Percentiles rank a stretch among this genome's conserved stretches.
Conservation (phyloP, 441 rosid genomes). For the Croton setiger region DNA sequence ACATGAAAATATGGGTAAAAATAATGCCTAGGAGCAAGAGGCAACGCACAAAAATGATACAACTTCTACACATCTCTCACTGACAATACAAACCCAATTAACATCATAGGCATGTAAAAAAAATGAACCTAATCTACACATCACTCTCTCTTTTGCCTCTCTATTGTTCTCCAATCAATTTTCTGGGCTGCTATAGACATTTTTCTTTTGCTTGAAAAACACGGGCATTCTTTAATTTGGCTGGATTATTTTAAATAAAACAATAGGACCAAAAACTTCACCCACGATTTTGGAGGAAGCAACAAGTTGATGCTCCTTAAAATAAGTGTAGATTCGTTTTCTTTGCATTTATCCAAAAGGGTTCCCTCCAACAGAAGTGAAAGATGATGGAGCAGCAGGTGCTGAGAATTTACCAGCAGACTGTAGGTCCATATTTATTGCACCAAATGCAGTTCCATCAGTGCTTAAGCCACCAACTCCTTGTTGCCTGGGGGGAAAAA, state of each 20-base stretch:
- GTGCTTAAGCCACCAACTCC: conserved; percentile 33
- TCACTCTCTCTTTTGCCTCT: conserved; percentile 2
- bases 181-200: conserved; percentile 20
- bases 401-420: conserved; percentile 39
- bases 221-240: conserved; percentile 9
- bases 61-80: conserved; percentile 4
- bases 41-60: conserved; percentile 7
- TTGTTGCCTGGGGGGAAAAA: conserved; percentile 42
- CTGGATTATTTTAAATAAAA: conserved; percentile 21
- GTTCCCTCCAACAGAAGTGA: conserved; percentile 55
- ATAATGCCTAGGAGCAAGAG: conserved; percentile 19
- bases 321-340: conserved; percentile 4
- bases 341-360: conserved; percentile 54
- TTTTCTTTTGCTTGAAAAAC: conserved; percentile 10
- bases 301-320: conserved; percentile 38
- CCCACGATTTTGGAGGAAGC: conserved; percentile 29
- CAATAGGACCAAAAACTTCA: conserved; percentile 33
- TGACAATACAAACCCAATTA: conserved; percentile 21
- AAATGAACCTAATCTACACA: conserved; percentile 20
- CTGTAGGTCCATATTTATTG: conserved; percentile 41
- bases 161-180: conserved; percentile 9
- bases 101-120: conserved; percentile 18
- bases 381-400: conserved; percentile 37
- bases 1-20: conserved; percentile 11
- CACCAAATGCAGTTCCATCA: conserved; percentile 32